phyloP scores from a whole-genome alignment of 768 basidiomycete species.

The Harrya chromipes region DNA sequence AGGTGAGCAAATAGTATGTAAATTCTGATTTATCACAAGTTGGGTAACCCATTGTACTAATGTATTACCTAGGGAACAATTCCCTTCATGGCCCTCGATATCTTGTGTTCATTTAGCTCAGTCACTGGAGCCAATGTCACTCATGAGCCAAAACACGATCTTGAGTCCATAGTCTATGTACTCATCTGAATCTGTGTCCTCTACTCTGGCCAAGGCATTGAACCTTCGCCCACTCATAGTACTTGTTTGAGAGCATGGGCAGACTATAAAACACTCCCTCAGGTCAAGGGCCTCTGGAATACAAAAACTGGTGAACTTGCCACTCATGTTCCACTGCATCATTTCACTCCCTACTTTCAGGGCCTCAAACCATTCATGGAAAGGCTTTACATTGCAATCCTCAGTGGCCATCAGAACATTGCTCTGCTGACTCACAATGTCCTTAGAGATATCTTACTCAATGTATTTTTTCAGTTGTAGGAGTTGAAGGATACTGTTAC shows the following conservation, averaged over 20 bases:
- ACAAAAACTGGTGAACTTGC: neutral
- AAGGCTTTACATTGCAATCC: no score
- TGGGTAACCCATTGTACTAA: no score
- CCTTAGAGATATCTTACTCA: no score
- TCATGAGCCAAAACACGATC: neutral
- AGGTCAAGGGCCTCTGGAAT: neutral
- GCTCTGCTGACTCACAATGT: no score
- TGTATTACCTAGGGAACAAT: neutral
- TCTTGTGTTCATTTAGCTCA: neutral
- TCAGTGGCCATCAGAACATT: no score
- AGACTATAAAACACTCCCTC: no score
- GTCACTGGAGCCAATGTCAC: neutral
- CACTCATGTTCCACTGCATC: neutral
- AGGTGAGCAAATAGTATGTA: slow-evolving; percentile 1
- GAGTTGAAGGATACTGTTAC: no score
- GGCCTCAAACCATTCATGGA: no score
- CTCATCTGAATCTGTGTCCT: slow-evolving; percentile 7
- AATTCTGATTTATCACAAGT: neutral
- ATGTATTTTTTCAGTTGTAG: no score
- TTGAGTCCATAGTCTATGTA: slow-evolving; percentile 1
- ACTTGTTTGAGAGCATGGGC: neutral
- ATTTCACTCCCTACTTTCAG: neutral
- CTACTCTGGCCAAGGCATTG: no score
- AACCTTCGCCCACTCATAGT: no score
- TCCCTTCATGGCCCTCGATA: slow-evolving; percentile 7